Percentiles rank a stretch among this genome's conserved stretches.
Conservation (phyloP, 352 stramenopile species). For the Globisporangium nodosum region DNA sequence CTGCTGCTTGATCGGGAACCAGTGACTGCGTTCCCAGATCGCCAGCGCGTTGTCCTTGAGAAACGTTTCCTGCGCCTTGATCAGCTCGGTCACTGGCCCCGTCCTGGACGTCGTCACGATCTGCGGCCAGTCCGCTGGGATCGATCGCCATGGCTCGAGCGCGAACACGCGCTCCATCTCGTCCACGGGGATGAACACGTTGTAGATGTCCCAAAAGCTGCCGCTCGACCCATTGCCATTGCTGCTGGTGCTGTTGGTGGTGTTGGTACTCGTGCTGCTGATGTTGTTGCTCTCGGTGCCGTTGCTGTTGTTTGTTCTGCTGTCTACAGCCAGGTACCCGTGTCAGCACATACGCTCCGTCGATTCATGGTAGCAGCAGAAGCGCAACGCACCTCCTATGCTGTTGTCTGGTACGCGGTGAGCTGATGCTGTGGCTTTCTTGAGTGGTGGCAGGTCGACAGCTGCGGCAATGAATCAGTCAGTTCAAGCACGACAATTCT, state of each 20-base stretch:
- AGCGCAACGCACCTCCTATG: background rate
- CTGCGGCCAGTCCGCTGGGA: constrained; percentile 19
- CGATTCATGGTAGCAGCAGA: background rate
- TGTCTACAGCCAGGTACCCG: background rate
- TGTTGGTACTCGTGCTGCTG: background rate
- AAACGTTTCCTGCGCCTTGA: constrained; percentile 26
- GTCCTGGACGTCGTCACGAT: constrained; percentile 15
- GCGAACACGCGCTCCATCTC: constrained; percentile 15
- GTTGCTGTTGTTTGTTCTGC: background rate
- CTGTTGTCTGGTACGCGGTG: background rate
- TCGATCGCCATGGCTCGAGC: constrained; percentile 10
- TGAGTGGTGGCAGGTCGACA: background rate
- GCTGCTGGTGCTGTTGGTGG: background rate
- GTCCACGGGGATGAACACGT: constrained; percentile 16
- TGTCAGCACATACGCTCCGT: background rate
- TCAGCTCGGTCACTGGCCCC: constrained; percentile 15
- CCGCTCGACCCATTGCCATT: background rate
- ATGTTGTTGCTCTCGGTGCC: background rate
- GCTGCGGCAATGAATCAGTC: background rate
- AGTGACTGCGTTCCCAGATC: constrained; percentile 44
- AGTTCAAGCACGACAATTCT: background rate
- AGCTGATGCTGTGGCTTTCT: background rate
- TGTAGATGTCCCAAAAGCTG: constrained; percentile 11
- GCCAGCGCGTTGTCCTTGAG: constrained; percentile 25
- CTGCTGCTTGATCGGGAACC: constrained; percentile 46